Evolutionary conservation across 768 basidiomycete species (phyloP).

Genomic region (Mycena maculata): DNA sequence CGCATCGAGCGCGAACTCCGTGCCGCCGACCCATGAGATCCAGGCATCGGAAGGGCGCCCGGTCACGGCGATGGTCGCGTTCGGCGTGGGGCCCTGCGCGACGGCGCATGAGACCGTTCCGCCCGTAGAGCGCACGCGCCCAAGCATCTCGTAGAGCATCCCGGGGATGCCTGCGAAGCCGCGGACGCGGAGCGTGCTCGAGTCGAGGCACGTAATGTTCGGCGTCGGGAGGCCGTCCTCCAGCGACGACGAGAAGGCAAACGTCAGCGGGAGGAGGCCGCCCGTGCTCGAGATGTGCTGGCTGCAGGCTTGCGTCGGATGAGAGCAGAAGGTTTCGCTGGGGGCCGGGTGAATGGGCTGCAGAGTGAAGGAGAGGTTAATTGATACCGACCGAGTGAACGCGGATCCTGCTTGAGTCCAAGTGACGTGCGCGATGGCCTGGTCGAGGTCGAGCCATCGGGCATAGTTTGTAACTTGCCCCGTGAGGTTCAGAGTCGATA

Average conservation of each 20-base stretch:
- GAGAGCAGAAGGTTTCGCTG: constrained; percentile 74
- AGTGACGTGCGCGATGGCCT: constrained; percentile 64
- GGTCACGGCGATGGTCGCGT: constrained; percentile 60
- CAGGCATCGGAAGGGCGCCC: constrained; percentile 62
- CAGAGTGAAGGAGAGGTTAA: not conserved
- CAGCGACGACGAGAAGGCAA: constrained; percentile 58
- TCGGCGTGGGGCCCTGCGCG: constrained; percentile 47
- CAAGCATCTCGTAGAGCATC: constrained; percentile 80
- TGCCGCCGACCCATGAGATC: constrained; percentile 82
- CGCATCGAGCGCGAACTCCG: constrained; percentile 73
- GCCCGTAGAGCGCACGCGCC: constrained; percentile 53
- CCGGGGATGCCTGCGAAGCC: constrained; percentile 63
- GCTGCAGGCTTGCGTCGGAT: constrained; percentile 70
- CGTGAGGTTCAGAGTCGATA: constrained; percentile 59
- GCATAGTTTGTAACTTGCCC: constrained; percentile 59
- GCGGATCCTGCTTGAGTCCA: constrained; percentile 66
- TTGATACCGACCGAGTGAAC: constrained; percentile 69
- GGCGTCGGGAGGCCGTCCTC: constrained; percentile 64
- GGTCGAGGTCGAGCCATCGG: constrained; percentile 79
- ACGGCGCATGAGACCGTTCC: constrained; percentile 50
- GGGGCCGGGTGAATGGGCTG: not conserved
- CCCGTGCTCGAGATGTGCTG: constrained; percentile 59
- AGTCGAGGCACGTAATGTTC: constrained; percentile 69
- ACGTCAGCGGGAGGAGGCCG: constrained; percentile 40
- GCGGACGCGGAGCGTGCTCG: constrained; percentile 64